These are phyloP conservation scores for Kodamaea fungicola DNA, from an alignment of 1,139 yeast genomes.

Conservation along the genomic window DNA sequence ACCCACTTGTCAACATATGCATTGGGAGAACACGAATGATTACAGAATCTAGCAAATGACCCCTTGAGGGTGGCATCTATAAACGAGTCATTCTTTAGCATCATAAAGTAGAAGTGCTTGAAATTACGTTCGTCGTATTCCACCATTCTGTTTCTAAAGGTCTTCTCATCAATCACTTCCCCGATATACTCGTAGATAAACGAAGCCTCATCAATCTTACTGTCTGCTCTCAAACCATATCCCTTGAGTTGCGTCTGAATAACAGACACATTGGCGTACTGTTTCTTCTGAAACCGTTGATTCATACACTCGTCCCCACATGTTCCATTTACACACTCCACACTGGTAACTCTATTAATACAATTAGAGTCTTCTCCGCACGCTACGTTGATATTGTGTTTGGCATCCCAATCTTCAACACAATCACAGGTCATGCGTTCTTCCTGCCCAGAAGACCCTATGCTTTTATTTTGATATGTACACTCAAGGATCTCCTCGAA, in stretches of 20 bases:
- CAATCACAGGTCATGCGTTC: conserved; percentile 93
- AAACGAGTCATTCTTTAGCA: conserved; percentile 89
- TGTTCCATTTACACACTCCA: conserved; percentile 79
- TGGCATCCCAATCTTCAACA: conserved; percentile 43
- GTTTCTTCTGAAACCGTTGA: conserved; percentile 76
- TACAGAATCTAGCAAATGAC: conserved; percentile 83
- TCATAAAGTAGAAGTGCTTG: conserved; percentile 93
- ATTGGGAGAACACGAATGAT: conserved; percentile 93
- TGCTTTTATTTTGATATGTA: conserved; percentile 52
- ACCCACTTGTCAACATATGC: conserved; percentile 97
- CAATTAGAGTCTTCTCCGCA: conserved; percentile 88
- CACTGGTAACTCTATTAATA: conserved; percentile 85
- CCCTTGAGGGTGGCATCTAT: conserved; percentile 93
- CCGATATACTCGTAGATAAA: conserved; percentile 92
- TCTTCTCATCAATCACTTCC: conserved; percentile 78
- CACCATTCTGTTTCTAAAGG: conserved; percentile 70
- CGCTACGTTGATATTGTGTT: conserved; percentile 49
- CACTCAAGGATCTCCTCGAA: conserved; percentile 59
- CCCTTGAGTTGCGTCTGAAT: conserved; percentile 84
- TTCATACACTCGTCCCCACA: conserved; percentile 78
- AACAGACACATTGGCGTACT: conserved; percentile 72
- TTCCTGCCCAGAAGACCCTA: conserved; percentile 68
- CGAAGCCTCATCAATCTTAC: conserved; percentile 52
- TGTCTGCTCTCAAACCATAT: conserved; percentile 77
- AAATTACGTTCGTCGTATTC: conserved; percentile 69